phyloP scores from a whole-genome alignment of 2,329 filamentous ascomycete species.

The Phaeosphaeria sp. region DNA sequence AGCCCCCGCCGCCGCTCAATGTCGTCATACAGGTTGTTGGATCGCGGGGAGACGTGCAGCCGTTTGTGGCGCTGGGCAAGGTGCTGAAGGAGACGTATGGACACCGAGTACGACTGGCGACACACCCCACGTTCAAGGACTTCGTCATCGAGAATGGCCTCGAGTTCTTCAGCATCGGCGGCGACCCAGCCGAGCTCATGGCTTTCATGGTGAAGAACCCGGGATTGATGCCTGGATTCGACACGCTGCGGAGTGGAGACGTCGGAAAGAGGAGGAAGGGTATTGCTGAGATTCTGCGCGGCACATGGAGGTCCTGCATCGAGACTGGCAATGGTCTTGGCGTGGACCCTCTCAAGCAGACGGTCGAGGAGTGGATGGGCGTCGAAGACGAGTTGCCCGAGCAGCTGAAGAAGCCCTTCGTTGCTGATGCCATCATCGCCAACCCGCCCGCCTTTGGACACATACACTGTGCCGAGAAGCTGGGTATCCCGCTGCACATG shows the following conservation, averaged over 20 bases:
- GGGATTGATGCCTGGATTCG: constrained; percentile 81
- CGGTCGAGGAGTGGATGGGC: constrained; percentile 59
- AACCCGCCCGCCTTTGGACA: constrained; percentile 81
- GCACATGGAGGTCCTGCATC: constrained; percentile 86
- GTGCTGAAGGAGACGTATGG: constrained; percentile 57
- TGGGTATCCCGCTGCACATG: constrained; percentile 78
- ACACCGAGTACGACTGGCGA: constrained; percentile 57
- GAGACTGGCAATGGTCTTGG: constrained; percentile 74
- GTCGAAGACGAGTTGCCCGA: constrained; percentile 47
- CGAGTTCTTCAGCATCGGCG: constrained; percentile 60
- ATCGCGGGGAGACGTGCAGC: constrained; percentile 59
- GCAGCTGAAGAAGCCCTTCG: constrained; percentile 66
- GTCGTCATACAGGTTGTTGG: constrained; percentile 59
- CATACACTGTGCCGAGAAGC: constrained; percentile 75
- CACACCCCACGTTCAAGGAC: constrained; percentile 57
- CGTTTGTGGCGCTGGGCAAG: constrained; percentile 58
- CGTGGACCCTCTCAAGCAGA: constrained; percentile 59
- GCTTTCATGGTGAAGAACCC: constrained; percentile 93
- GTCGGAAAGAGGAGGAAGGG: constrained; percentile 76
- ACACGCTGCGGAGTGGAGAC: constrained; percentile 78
- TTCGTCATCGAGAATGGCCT: constrained; percentile 59
- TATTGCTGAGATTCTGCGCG: constrained; percentile 80
- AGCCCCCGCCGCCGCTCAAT: constrained; percentile 56
- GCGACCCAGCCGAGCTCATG: constrained; percentile 59
- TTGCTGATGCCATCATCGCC: constrained; percentile 82